Percentiles rank a stretch among this genome's conserved stretches.
These are phyloP conservation scores for Cichorium intybus DNA, from an alignment of 140 eudicot genomes.

Conservation along the genomic window DNA sequence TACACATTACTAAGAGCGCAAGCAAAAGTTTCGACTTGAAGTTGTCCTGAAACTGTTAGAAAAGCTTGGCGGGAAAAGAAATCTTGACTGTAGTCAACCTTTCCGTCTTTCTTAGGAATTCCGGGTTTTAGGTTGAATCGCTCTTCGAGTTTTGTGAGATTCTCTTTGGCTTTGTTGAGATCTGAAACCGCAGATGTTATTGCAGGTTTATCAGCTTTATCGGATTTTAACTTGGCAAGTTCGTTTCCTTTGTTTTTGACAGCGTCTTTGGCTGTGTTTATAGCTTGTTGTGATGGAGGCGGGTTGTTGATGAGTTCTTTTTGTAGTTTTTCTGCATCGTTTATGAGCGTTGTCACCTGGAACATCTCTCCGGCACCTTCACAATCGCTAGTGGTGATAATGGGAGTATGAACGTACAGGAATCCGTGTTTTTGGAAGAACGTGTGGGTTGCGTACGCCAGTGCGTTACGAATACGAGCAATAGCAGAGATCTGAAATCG, in stretches of 20 bases:
- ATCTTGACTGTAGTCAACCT: conserved; percentile 74
- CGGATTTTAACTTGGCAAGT: conserved; percentile 60
- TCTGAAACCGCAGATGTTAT: conserved; percentile 70
- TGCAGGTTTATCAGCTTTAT: conserved; percentile 67
- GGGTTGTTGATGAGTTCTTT: conserved; percentile 68
- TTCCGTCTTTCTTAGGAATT: conserved; percentile 75
- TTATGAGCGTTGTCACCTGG: conserved; percentile 77
- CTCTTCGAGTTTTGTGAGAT: conserved; percentile 51
- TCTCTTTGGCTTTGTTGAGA: conserved; percentile 68
- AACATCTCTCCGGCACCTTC: conserved; percentile 99
- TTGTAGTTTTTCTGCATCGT: conserved; percentile 65
- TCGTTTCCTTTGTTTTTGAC: conserved; percentile 66
- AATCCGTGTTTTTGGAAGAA: conserved; percentile 78
- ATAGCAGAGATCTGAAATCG: conserved; percentile 58
- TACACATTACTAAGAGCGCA: conserved; percentile 88
- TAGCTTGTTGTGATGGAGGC: conserved; percentile 59
- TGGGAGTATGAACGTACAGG: conserved; percentile 83
- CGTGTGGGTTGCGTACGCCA: conserved; percentile 84
- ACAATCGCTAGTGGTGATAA: conserved; percentile 82
- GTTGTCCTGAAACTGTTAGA: conserved; percentile 90
- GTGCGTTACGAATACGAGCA: conserved; percentile 67
- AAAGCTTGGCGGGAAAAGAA: conserved; percentile 86
- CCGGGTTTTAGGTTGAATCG: conserved; percentile 64
- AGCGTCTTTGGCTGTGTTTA: conserved; percentile 46
- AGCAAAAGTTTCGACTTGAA: conserved; percentile 86